Conservation (phyloP, 495 filamentous ascomycete species). For the Trichoderma erinaceum region DNA sequence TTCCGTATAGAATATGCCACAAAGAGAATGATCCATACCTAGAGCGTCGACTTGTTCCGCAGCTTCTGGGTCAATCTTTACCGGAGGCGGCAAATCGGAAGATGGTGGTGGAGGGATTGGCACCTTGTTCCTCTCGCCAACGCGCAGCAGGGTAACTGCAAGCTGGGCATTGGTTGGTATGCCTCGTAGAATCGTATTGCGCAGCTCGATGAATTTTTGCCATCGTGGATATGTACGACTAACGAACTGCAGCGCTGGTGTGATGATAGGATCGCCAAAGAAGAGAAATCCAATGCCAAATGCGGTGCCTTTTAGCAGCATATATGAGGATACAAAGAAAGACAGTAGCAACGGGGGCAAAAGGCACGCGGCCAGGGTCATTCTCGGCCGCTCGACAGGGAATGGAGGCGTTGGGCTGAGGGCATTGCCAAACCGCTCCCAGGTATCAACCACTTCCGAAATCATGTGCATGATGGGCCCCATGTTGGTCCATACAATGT, state of each 20-base stretch:
- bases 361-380: slow-evolving; percentile 58
- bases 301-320: slow-evolving; percentile 62
- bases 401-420: slow-evolving; percentile 77
- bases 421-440: slow-evolving; percentile 75
- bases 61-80: slow-evolving; percentile 40
- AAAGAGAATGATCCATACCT: slow-evolving; percentile 19
- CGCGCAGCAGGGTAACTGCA: slow-evolving; percentile 75
- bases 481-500: slow-evolving; percentile 68
- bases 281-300: slow-evolving; percentile 66
- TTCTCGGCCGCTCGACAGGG: slow-evolving; percentile 51
- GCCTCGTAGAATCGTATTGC: slow-evolving; percentile 70
- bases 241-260: slow-evolving; percentile 50
- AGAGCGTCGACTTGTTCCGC: slow-evolving; percentile 34
- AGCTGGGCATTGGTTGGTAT: slow-evolving; percentile 86
- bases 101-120: slow-evolving; percentile 75
- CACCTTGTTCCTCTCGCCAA: slow-evolving; percentile 76
- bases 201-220: slow-evolving; percentile 56
- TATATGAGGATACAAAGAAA: slow-evolving; percentile 61
- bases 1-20: not conserved
- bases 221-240: slow-evolving; percentile 63
- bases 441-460: slow-evolving; percentile 67
- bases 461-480: slow-evolving; percentile 71
- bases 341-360: slow-evolving; percentile 51
- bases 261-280: slow-evolving; percentile 73
- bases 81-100: slow-evolving; percentile 47